Base-by-base conservation (phyloP, 306 rosid species). In the Dryas drummondii region DNA sequence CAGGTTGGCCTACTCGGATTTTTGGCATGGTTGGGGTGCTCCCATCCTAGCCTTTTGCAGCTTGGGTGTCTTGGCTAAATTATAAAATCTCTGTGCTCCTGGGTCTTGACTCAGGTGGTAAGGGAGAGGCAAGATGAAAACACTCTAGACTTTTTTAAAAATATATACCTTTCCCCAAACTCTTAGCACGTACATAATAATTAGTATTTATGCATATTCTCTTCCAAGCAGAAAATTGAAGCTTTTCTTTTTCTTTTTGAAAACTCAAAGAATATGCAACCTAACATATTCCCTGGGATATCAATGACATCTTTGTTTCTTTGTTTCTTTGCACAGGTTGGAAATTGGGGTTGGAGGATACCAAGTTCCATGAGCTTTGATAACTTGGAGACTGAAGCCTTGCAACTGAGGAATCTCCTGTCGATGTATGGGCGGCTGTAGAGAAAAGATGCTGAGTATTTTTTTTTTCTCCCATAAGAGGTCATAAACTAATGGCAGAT, bases 331-430 rank as follows among this genome's bases (percentile, higher is more conserved):
- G 14, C 53, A 40, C 84, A 94, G 98, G 84, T 87, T 61, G 98
- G 98, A 82, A 94, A 94, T 81, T 94, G 98, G 98, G 82, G 94
- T 77, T 94, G 97, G 98, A 88, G 96, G 80, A 62, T 91, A 47
- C 85, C 93, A 45, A 76, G 80, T 80, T 83, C 93, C 66, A 54
- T 74, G 83, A 88, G 89, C 87, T 91, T 94, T 76, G 89, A 91
- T 76, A 66, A 78, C 78, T 68, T 91, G 93, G 89, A 94, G 56
- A 52, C 70, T 51, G 96, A 94, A 82, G 90, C 96, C 27, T 77
- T 64, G 26, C 86, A 81, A 74, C 86, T 91, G 79, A 84, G 82
- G 87, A 85, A 79, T 44, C 58, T 86, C 87, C 81, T 88, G 55
- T 88, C 83, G 9, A 77, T 79, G 84, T 94, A 91, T 47, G 97